Evolutionary conservation across 2,329 filamentous ascomycete species (phyloP).

Genomic region (Fusarium bactridioides): DNA sequence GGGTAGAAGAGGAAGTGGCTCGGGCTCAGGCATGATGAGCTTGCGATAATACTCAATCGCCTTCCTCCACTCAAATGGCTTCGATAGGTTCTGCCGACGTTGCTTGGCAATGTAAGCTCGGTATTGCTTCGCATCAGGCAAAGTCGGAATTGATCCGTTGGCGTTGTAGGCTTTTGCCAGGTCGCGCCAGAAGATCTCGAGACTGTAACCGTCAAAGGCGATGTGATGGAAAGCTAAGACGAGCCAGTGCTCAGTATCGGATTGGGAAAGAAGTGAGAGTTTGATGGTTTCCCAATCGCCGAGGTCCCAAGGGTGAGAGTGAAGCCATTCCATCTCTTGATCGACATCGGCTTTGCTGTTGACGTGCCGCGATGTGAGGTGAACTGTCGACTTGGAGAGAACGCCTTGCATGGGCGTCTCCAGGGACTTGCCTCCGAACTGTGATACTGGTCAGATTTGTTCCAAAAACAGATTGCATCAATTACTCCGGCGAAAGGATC

Average conservation of each 20-base stretch:
- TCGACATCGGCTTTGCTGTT: not conserved
- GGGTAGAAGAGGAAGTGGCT: not conserved
- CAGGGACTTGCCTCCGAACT: not conserved
- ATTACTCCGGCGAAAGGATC: too few species aligned
- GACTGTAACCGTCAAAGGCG: not conserved
- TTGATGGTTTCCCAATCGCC: not conserved
- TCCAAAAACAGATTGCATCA: too few species aligned
- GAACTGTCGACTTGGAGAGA: not conserved
- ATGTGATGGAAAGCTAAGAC: conserved; percentile 1
- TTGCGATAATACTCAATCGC: not conserved
- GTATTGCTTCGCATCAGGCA: not conserved
- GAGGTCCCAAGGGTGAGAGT: not conserved
- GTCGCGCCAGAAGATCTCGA: conserved; percentile 3
- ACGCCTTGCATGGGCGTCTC: not conserved
- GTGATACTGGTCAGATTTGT: too few species aligned
- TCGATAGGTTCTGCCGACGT: not conserved
- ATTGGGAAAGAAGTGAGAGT: not conserved
- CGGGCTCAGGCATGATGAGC: not conserved
- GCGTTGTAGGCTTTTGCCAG: not conserved
- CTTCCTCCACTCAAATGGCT: conserved; percentile 2
- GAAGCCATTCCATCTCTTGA: not conserved
- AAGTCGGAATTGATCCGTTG: not conserved
- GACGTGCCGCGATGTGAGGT: not conserved
- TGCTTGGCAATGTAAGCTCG: not conserved
- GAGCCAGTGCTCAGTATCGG: not conserved